Conservation (phyloP, 495 filamentous ascomycete genomes). For the Neurospora sp. region DNA sequence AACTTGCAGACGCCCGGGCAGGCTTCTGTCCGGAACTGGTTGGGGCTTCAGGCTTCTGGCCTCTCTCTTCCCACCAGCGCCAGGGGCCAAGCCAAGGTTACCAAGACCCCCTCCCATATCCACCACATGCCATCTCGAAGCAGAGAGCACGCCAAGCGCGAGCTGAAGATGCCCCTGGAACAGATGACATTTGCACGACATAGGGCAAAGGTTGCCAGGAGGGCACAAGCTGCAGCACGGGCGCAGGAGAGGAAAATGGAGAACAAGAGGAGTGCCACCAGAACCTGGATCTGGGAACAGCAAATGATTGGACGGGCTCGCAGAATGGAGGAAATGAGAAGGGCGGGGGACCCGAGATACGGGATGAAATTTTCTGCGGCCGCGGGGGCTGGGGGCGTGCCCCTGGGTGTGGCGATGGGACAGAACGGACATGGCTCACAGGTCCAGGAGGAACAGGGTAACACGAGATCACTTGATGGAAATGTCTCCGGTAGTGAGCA, state of each 20-base stretch:
- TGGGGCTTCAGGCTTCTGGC: too few relatives aligned
- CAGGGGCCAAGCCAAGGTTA: neutral
- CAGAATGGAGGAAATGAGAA: neutral
- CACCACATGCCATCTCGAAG: neutral
- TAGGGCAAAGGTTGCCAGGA: neutral
- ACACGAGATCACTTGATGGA: neutral
- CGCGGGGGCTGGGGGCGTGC: too few relatives aligned
- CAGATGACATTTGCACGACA: neutral
- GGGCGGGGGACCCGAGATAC: neutral
- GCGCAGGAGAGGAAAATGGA: neutral
- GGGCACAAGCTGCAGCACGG: neutral
- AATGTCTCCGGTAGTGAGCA: neutral
- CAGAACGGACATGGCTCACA: neutral
- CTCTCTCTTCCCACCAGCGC: too few relatives aligned
- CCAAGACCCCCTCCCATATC: neutral
- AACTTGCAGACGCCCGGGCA: neutral
- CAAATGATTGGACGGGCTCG: neutral
- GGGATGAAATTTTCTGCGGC: neutral
- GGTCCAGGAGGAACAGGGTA: neutral
- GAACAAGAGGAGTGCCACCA: neutral
- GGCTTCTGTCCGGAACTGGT: neutral
- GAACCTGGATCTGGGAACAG: neutral
- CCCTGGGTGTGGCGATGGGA: neutral
- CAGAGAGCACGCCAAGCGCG: neutral
- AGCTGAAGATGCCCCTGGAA: neutral